phyloP scores from a whole-genome alignment of 1,139 yeast genomes.

The Blastobotrys ciferrii region DNA sequence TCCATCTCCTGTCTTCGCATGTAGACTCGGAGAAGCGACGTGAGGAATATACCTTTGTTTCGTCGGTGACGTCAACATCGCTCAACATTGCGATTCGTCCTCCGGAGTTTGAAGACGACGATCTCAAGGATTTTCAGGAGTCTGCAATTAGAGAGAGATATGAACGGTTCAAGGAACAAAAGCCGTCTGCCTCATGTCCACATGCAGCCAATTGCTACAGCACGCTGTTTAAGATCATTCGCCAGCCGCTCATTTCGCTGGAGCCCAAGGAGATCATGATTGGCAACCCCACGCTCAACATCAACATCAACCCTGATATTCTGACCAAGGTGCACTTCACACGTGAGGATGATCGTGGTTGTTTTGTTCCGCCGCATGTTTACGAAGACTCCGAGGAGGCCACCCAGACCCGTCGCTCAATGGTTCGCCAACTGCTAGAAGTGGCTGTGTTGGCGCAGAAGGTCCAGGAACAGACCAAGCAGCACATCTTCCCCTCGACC shows the following conservation, averaged over 20 bases:
- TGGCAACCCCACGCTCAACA: slow-evolving; percentile 30
- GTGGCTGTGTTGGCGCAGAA: slow-evolving; percentile 21
- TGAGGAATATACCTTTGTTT: slow-evolving; percentile 23
- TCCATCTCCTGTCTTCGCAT: slow-evolving; percentile 19
- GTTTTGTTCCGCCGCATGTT: slow-evolving; percentile 58
- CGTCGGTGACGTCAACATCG: slow-evolving; percentile 22
- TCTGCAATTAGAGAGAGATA: slow-evolving; percentile 26
- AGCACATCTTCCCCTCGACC: slow-evolving; percentile 16
- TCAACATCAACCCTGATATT: slow-evolving; percentile 48
- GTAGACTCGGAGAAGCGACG: neutral
- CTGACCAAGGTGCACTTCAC: slow-evolving; percentile 47
- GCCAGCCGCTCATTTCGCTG: slow-evolving; percentile 29
- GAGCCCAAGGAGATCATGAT: slow-evolving; percentile 28
- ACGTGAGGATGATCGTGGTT: slow-evolving; percentile 42
- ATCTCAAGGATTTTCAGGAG: slow-evolving; percentile 26
- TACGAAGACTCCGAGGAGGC: slow-evolving; percentile 36
- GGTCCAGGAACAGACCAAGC: slow-evolving; percentile 15
- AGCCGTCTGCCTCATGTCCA: slow-evolving; percentile 28
- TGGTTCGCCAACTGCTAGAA: slow-evolving; percentile 25
- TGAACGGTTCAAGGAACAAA: slow-evolving; percentile 22
- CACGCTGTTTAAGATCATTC: slow-evolving; percentile 29
- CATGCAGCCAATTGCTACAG: slow-evolving; percentile 28
- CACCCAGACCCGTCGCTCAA: slow-evolving; percentile 19
- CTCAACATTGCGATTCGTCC: slow-evolving; percentile 27
- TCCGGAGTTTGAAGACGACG: slow-evolving; percentile 27